phyloP scores from a whole-genome alignment of 495 filamentous ascomycete genomes.

The Podospora pseudoanserina region DNA sequence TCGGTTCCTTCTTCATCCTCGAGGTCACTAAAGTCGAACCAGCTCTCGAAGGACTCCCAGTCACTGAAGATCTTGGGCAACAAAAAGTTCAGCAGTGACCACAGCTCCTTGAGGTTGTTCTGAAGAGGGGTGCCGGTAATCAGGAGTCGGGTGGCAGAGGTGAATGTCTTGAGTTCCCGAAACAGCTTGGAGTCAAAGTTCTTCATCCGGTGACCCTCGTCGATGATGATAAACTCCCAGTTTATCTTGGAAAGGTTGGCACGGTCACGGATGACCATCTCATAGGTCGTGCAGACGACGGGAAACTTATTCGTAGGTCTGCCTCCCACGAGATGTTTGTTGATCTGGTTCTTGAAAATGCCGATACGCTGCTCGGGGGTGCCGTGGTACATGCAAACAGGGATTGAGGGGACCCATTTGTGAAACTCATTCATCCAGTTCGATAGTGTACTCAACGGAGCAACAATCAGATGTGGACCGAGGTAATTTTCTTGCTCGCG shows the following conservation, averaged over 20 bases:
- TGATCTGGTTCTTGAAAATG: slow-evolving; percentile 64
- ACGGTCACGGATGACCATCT: slow-evolving; percentile 89
- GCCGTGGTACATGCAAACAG: slow-evolving; percentile 87
- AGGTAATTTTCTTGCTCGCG: slow-evolving; percentile 75
- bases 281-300: slow-evolving; percentile 88
- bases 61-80: slow-evolving; percentile 89
- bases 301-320: slow-evolving; percentile 65
- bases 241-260: slow-evolving; percentile 73
- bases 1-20: slow-evolving; percentile 68
- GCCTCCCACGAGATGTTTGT: slow-evolving; percentile 48
- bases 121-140: slow-evolving; percentile 95
- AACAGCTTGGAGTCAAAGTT: slow-evolving; percentile 94
- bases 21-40: slow-evolving; percentile 93
- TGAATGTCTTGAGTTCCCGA: slow-evolving; percentile 78
- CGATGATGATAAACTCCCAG: slow-evolving; percentile 97
- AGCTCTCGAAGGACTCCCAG: slow-evolving; percentile 82
- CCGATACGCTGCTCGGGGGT: slow-evolving; percentile 65
- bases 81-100: slow-evolving; percentile 92
- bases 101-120: slow-evolving; percentile 92
- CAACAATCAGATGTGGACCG: slow-evolving; percentile 86
- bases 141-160: slow-evolving; percentile 82
- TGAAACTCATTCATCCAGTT: slow-evolving; percentile 97
- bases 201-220: slow-evolving; percentile 96
- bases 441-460: slow-evolving; percentile 83
- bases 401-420: slow-evolving; percentile 82